These are phyloP conservation scores for Inga laurina DNA, from an alignment of 306 rosid genomes.

Conservation along the genomic window DNA sequence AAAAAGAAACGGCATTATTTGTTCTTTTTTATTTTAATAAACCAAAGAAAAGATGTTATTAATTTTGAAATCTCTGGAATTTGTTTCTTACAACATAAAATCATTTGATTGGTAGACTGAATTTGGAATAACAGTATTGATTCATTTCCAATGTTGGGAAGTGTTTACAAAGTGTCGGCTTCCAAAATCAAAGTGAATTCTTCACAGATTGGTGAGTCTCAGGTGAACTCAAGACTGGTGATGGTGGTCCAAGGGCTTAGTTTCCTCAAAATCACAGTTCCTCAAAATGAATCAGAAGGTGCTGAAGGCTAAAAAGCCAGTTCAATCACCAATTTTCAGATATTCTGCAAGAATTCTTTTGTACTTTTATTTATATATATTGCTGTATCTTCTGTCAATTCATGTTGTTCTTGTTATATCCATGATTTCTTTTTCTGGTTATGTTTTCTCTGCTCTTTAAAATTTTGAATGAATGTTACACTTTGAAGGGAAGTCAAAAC, in stretches of 20 bases:
- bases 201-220: conserved; percentile 10
- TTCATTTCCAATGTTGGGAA: conserved; percentile 43
- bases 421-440: background rate
- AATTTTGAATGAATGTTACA: background rate
- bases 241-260: conserved; percentile 33
- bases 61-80: background rate
- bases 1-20: background rate
- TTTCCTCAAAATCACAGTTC: conserved; percentile 30
- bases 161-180: conserved; percentile 34
- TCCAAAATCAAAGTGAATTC: conserved; percentile 24
- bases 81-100: background rate
- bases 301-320: conserved; percentile 28
- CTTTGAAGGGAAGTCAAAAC: conserved; percentile 37
- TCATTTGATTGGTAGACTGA: background rate
- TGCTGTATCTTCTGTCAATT: conserved; percentile 2
- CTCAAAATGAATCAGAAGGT: conserved; percentile 25
- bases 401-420: background rate
- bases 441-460: too few relatives aligned
- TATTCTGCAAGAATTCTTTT: background rate
- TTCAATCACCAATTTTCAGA: background rate
- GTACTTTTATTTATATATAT: background rate
- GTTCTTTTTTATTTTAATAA: background rate
- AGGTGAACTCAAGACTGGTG: conserved; percentile 16
- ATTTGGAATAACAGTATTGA: conserved; percentile 22
- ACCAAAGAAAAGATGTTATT: background rate